Conservation (phyloP, 2,329 filamentous ascomycete genomes). For the Botrytis fabae region DNA sequence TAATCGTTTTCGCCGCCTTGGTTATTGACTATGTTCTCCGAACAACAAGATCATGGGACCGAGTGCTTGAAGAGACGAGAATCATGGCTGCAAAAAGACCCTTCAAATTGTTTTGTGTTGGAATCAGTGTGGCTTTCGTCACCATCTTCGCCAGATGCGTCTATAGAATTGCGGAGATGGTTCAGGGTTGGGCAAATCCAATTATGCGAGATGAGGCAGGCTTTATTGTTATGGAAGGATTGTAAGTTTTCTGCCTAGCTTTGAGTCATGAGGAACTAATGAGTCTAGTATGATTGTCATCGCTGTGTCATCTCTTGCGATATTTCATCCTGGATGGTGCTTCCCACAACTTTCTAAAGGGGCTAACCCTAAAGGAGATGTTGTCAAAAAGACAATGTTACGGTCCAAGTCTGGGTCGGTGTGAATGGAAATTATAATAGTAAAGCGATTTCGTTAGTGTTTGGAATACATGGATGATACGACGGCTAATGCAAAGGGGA, state of each 20-base stretch:
- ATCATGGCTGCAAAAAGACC: slow-evolving; percentile 19
- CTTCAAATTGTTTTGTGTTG: slow-evolving; percentile 30
- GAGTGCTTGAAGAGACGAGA: slow-evolving; percentile 25
- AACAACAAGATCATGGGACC: slow-evolving; percentile 27
- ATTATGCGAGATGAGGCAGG: slow-evolving; percentile 63
- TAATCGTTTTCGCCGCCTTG: slow-evolving; percentile 45
- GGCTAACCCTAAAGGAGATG: not conserved
- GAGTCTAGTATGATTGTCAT: slow-evolving; percentile 46
- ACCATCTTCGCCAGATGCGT: slow-evolving; percentile 33
- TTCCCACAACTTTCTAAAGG: slow-evolving; percentile 24
- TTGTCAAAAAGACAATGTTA: not conserved
- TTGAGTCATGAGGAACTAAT: not conserved
- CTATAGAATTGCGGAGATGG: slow-evolving; percentile 56
- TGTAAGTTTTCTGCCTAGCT: slow-evolving; percentile 41
- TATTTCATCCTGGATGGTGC: slow-evolving; percentile 46
- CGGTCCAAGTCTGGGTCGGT: not conserved
- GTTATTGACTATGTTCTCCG: slow-evolving; percentile 52
- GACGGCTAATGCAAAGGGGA: not conserved
- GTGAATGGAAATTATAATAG: not conserved
- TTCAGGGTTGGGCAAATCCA: slow-evolving; percentile 61
- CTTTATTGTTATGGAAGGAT: slow-evolving; percentile 59
- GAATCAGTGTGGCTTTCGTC: slow-evolving; percentile 26
- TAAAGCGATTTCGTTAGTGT: not conserved
- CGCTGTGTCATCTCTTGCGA: slow-evolving; percentile 48
- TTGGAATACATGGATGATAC: too few relatives aligned